Evolutionary conservation across 257 asterid species (phyloP).

Genomic region (Gentiana dahurica): DNA sequence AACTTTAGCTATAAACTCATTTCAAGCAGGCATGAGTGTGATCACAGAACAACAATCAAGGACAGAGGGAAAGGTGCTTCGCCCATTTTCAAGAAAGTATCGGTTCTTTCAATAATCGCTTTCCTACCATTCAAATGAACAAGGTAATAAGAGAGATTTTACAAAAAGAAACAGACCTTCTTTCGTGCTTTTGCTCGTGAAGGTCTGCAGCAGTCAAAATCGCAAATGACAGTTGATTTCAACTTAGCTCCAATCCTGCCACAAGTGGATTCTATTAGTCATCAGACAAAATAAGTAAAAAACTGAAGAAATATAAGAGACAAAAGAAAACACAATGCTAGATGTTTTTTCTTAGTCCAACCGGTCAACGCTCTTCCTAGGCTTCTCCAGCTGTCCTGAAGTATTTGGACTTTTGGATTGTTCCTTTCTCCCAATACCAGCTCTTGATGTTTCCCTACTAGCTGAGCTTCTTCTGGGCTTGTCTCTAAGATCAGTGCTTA

Average conservation of each 20-base stretch:
- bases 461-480: conserved; percentile 53
- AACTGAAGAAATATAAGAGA: conserved; percentile 11
- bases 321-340: no score
- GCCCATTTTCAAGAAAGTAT: no score
- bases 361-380: conserved; percentile 98
- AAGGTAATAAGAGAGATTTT: no score
- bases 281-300: conserved; percentile 13
- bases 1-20: no score
- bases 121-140: no score
- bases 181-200: conserved; percentile 31
- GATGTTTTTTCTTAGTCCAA: conserved; percentile 23
- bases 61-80: no score
- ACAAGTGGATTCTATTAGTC: conserved; percentile 32
- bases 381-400: conserved; percentile 67
- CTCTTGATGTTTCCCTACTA: conserved; percentile 52
- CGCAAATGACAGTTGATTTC: conserved; percentile 93
- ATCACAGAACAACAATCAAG: no score
- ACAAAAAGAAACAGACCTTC: no score
- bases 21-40: no score
- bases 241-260: conserved; percentile 88
- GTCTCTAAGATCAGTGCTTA: conserved; percentile 64
- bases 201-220: conserved; percentile 92
- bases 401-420: conserved; percentile 38
- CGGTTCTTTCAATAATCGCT: no score
- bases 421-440: conserved; percentile 62